Evolutionary conservation across 257 asterid species (phyloP).

Genomic region (Jacaranda mimosifolia): DNA sequence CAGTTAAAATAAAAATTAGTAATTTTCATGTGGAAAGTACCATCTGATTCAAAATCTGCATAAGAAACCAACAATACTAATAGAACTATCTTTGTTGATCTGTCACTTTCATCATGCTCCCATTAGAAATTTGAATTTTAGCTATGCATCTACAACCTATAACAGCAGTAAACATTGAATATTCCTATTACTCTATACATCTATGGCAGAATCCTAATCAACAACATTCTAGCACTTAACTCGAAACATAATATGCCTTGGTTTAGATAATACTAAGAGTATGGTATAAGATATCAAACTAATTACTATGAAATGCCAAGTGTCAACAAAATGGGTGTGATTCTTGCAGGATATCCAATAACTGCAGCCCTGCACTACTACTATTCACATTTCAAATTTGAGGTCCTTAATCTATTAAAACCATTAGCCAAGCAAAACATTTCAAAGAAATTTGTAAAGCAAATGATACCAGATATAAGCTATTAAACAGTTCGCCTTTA

Average conservation of each 20-base stretch:
- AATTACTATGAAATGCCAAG: background rate
- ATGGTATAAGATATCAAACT: background rate
- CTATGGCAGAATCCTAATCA: conserved; percentile 8
- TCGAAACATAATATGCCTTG: conserved; percentile 17
- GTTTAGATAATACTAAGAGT: conserved; percentile 12
- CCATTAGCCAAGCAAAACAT: conserved; percentile 3
- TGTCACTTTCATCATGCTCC: conserved; percentile 11
- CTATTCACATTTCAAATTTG: conserved; percentile 16
- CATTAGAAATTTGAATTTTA: background rate
- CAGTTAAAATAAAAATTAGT: background rate
- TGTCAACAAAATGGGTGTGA: background rate
- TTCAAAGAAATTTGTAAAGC: conserved; percentile 1
- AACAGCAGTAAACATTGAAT: background rate
- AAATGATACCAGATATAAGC: background rate
- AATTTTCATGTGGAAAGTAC: background rate
- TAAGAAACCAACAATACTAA: conserved; percentile 5
- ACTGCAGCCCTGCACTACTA: conserved; percentile 21
- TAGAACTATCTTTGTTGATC: background rate
- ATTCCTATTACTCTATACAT: conserved; percentile 2
- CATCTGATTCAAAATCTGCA: background rate
- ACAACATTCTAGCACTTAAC: background rate
- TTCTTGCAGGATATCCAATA: conserved; percentile 5
- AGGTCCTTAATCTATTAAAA: background rate
- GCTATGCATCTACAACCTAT: background rate
- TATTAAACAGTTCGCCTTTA: conserved; percentile 17